Base-by-base conservation (phyloP, 1,284 basidiomycete genomes). In the Puccinia horiana region DNA sequence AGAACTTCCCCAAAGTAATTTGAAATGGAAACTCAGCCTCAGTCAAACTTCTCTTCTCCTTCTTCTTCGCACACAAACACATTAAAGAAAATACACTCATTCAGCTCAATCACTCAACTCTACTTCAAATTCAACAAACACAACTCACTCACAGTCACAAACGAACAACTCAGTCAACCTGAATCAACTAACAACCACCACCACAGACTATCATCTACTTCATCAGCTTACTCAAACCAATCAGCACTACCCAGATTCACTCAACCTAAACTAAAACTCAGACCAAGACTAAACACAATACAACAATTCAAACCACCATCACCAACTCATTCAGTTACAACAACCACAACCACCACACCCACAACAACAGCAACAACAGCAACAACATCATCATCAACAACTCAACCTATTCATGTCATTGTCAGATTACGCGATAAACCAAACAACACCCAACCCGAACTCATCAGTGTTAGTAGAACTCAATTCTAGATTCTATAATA, bases 401-500 rank as follows among this genome's bases (percentile, higher is more conserved):
- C 65, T 58, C 77, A 70, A 9, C 65, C 65, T 16, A 58, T 58
- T 26, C 73, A 76, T 44, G 61, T 70, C 67, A 52, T 80, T 18
- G 67, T 80, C 49, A 35, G 52, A 44, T 18, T 80, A 18, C 65
- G 44, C 14, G 47, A 77, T 52, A 40, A 63, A 29, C 42, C 37
- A 5, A 49, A 47, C 29, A 23, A 40, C n/a, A 16, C 23, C 26
- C 47, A 42, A 26, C 5, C 58, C 18, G 35, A 70, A 16, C 20
- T 44, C 12, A 52, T 80, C 67, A 56, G 47, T 5, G 65, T 80
- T 44, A 69, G 77, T 54, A 52, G 37, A 56, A 4, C 42, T 8
- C 37, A 49, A n/a, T 35, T 58, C 23, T 54, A 32, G 32, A 67
- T 69, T 37, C 37, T n/a, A n/a, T 23, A 54, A 37, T 9, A 18